Evolutionary conservation across 176 grass and related monocot genomes (phyloP).

Genomic region (Triticum dicoccoides): DNA sequence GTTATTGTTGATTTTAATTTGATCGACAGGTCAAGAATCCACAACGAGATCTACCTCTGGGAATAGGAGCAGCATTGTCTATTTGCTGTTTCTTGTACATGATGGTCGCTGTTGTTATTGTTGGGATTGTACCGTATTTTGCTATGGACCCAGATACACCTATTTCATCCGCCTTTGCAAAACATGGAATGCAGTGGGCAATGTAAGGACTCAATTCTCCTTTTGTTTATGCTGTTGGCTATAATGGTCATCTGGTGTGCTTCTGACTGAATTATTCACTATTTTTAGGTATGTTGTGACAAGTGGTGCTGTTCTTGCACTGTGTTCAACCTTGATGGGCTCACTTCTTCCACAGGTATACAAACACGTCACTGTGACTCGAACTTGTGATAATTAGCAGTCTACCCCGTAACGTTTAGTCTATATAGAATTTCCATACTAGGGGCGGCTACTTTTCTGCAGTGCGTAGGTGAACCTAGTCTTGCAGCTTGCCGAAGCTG

Average conservation of each 20-base stretch:
- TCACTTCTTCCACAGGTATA: conserved; percentile 96
- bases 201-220: conserved; percentile 48
- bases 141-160: conserved; percentile 95
- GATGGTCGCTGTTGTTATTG: conserved; percentile 90
- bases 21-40: conserved; percentile 84
- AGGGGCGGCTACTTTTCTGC: background rate
- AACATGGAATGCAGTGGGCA: conserved; percentile 86
- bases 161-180: conserved; percentile 89
- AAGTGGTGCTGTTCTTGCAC: conserved; percentile 84
- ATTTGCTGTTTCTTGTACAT: conserved; percentile 89
- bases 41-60: conserved; percentile 82
- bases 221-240: conserved; percentile 1
- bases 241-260: background rate
- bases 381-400: background rate
- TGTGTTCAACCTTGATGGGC: conserved; percentile 95
- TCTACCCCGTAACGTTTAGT: background rate
- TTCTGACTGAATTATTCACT: conserved; percentile 1
- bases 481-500: background rate
- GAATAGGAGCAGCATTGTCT: conserved; percentile 73
- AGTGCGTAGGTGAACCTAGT: background rate
- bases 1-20: background rate
- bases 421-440: background rate
- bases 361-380: background rate
- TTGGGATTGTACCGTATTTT: conserved; percentile 92
- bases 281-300: conserved; percentile 85